Conservation (phyloP, 1,139 yeast species). For the Wickerhamomyces sp. region DNA sequence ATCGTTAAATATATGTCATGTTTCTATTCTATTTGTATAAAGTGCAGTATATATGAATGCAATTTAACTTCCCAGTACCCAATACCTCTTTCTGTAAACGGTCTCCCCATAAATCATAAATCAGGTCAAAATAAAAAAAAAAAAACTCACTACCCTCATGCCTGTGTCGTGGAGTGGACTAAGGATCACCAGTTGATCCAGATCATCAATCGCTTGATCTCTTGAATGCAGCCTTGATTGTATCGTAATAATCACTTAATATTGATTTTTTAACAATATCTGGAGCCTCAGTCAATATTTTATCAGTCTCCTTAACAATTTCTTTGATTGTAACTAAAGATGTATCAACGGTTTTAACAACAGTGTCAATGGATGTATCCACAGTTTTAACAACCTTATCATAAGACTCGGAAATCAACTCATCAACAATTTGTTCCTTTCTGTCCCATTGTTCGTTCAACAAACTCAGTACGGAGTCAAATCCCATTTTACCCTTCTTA, state of each 20-base stretch:
- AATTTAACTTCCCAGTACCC: too few species aligned
- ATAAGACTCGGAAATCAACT: constrained; percentile 17
- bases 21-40: too few species aligned
- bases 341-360: constrained; percentile 27
- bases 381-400: constrained; percentile 26
- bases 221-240: constrained; percentile 29
- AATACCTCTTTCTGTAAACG: too few species aligned
- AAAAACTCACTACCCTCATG: too few species aligned
- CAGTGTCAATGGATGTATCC: constrained; percentile 22
- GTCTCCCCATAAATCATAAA: too few species aligned
- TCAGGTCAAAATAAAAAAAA: too few species aligned
- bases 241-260: constrained; percentile 24
- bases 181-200: too few species aligned
- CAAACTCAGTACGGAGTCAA: constrained; percentile 66
- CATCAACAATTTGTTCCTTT: constrained; percentile 32
- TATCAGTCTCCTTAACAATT: constrained; percentile 19
- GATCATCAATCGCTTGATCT: constrained; percentile 1
- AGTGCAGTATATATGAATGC: too few species aligned
- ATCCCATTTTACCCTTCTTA: constrained; percentile 71
- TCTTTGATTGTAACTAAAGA: constrained; percentile 23
- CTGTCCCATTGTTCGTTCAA: constrained; percentile 47
- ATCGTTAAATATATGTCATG: too few species aligned
- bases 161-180: too few species aligned
- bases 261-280: constrained; percentile 26
- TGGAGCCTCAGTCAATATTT: constrained; percentile 10